Evolutionary conservation across 2,329 filamentous ascomycete genomes (phyloP).

Genomic region (Claviceps africana): DNA sequence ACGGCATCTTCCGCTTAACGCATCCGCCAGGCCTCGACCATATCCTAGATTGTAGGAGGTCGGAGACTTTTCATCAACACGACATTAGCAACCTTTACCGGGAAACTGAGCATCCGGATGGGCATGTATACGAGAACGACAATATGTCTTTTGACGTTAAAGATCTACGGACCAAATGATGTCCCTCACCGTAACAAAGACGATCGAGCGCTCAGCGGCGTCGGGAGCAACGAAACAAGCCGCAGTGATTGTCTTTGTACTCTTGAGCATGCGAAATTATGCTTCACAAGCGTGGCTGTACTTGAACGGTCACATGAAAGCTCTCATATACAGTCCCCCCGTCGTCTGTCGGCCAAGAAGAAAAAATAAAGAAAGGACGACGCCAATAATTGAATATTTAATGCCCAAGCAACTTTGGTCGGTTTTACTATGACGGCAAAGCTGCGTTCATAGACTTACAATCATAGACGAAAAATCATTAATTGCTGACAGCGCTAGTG

Average conservation of each 20-base stretch:
- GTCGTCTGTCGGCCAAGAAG: background rate
- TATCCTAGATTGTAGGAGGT: constrained; percentile 65
- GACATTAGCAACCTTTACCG: constrained; percentile 59
- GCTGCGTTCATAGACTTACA: background rate
- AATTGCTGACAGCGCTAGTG: background rate
- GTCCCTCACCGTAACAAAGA: too few species aligned
- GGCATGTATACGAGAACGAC: constrained; percentile 56
- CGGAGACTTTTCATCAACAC: constrained; percentile 72
- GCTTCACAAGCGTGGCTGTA: background rate
- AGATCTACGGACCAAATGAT: constrained; percentile 29
- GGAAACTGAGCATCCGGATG: constrained; percentile 49
- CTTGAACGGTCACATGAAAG: background rate
- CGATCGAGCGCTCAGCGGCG: background rate
- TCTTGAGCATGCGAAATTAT: background rate
- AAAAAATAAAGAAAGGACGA: background rate
- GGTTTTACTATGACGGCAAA: background rate
- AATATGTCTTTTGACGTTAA: constrained; percentile 47
- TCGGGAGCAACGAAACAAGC: background rate
- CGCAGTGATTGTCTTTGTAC: background rate
- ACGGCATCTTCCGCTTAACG: constrained; percentile 84
- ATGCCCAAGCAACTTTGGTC: background rate
- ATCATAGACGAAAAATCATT: background rate
- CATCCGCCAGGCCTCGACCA: constrained; percentile 80
- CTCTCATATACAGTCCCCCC: background rate
- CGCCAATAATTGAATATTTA: too few species aligned